Evolutionary conservation across 176 grass and related monocot species (phyloP).

Genomic region (Rhipidocladum racemiflorum): DNA sequence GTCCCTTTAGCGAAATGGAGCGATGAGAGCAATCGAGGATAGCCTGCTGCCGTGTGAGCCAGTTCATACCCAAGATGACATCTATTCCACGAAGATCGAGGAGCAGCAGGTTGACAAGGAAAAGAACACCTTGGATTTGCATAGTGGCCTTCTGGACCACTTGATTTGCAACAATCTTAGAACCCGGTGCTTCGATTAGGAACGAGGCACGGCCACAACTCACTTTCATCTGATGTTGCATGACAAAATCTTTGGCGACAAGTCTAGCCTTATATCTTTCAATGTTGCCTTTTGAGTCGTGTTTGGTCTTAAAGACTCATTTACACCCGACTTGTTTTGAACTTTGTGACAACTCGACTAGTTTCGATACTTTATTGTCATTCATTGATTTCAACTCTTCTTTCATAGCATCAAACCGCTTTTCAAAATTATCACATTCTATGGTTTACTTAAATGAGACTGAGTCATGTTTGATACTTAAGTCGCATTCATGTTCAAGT

Average conservation of each 20-base stretch:
- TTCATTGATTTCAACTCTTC: neutral
- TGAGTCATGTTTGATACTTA: conserved; percentile 1
- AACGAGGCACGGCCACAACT: too few relatives aligned
- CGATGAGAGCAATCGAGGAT: too few relatives aligned
- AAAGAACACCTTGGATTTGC: too few relatives aligned
- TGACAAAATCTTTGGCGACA: neutral
- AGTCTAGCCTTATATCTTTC: neutral
- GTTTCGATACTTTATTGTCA: neutral
- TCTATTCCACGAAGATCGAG: too few relatives aligned
- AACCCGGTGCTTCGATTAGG: too few relatives aligned
- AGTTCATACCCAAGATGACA: too few relatives aligned
- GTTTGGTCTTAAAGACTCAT: neutral
- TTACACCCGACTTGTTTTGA: neutral
- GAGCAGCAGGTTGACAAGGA: too few relatives aligned
- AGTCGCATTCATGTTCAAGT: conserved; percentile 4
- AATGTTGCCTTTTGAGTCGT: neutral
- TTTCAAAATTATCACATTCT: neutral
- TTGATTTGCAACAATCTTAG: too few relatives aligned
- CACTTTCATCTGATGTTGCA: too few relatives aligned
- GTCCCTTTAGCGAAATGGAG: too few relatives aligned
- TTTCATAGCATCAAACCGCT: neutral
- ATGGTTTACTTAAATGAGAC: conserved; percentile 20
- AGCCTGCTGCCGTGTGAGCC: too few relatives aligned
- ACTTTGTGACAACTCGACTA: neutral
- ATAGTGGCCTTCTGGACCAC: too few relatives aligned